A percentile compares a stretch with the other conserved stretches of the same genome.
These are phyloP conservation scores for Brassica cretica DNA, from an alignment of 345 rosid genomes.

Conservation along the genomic window DNA sequence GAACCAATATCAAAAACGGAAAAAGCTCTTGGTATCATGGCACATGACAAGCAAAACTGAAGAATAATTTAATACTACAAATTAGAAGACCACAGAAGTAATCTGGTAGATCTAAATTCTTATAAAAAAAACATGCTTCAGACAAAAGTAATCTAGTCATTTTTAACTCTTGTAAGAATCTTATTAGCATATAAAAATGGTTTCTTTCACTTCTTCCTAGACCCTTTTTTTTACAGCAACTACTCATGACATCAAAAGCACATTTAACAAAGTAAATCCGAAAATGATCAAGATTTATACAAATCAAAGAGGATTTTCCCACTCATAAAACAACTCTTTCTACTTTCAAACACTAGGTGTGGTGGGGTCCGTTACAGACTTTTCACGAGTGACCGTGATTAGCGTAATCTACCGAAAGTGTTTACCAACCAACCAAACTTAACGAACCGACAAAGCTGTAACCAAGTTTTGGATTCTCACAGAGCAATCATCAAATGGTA, in stretches of 20 bases:
- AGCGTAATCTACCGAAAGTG: conserved; percentile 10
- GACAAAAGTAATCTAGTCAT: neutral
- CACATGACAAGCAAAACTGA: conserved; percentile 30
- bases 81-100: neutral
- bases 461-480: neutral
- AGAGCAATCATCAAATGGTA: conserved; percentile 5
- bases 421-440: conserved; percentile 13
- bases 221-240: neutral
- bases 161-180: too few relatives aligned
- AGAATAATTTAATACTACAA: conserved; percentile 12
- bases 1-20: neutral
- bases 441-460: conserved; percentile 3
- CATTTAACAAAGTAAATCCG: neutral
- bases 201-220: conserved; percentile 18
- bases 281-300: neutral
- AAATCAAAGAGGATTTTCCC: neutral
- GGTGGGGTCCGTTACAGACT: conserved; percentile 9
- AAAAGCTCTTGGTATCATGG: neutral
- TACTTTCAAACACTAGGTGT: conserved; percentile 16
- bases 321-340: conserved; percentile 8
- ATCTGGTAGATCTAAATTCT: neutral
- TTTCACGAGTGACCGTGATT: conserved; percentile 24
- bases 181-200: neutral
- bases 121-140: neutral
- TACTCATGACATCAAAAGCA: conserved; percentile 2